Conservation (phyloP, 2,329 filamentous ascomycete species). For the Nannizziopsis arthrosporioides region DNA sequence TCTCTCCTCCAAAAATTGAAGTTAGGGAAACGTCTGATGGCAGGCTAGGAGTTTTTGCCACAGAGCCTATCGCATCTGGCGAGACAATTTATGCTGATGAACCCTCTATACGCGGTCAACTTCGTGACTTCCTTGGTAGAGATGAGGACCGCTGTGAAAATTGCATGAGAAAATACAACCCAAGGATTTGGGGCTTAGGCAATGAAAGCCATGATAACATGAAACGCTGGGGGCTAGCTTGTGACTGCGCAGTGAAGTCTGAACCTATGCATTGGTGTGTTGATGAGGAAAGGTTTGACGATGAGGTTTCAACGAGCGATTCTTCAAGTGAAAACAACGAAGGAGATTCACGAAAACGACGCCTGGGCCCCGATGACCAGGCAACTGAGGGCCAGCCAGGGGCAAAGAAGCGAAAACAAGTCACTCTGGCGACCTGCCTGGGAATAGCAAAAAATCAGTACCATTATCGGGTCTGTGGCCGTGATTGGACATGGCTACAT, state of each 20-base stretch:
- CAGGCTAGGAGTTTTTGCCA: slow-evolving; percentile 23
- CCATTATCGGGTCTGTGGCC: slow-evolving; percentile 24
- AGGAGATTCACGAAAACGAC: not conserved
- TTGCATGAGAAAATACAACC: slow-evolving; percentile 14
- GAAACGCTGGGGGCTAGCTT: not conserved
- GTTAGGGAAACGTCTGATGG: slow-evolving; percentile 1
- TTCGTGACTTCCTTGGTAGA: slow-evolving; percentile 15
- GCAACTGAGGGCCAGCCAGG: not conserved
- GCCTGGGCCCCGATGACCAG: not conserved
- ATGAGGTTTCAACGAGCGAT: not conserved
- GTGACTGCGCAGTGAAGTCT: slow-evolving; percentile 3
- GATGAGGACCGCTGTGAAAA: slow-evolving; percentile 21
- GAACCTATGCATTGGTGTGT: slow-evolving; percentile 10
- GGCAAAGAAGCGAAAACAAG: slow-evolving; percentile 8
- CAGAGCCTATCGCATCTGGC: slow-evolving; percentile 17
- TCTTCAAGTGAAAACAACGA: not conserved
- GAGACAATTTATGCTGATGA: slow-evolving; percentile 25
- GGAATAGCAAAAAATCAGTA: slow-evolving; percentile 22
- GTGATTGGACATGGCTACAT: slow-evolving; percentile 28
- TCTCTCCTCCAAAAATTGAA: slow-evolving; percentile 9
- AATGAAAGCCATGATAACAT: not conserved
- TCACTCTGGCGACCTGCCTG: slow-evolving; percentile 15
- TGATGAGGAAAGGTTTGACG: not conserved
- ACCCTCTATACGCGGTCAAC: slow-evolving; percentile 27
- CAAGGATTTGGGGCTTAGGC: not conserved